phyloP scores from a whole-genome alignment of 2,329 filamentous ascomycete genomes.

The Fusarium euwallaceae region DNA sequence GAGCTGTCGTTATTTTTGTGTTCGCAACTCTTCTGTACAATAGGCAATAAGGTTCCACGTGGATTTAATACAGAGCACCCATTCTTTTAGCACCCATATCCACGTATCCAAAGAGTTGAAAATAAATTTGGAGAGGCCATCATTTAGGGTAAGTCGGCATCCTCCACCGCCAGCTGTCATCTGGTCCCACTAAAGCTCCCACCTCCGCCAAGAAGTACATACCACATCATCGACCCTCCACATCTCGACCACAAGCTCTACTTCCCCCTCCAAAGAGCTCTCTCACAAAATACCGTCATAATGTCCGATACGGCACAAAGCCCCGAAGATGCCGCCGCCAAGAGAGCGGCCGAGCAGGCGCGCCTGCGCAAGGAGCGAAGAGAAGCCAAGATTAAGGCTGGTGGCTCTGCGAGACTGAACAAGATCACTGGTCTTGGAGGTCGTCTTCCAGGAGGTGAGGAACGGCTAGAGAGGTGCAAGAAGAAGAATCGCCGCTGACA shows the following conservation, averaged over 20 bases:
- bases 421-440: slow-evolving; percentile 79
- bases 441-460: slow-evolving; percentile 52
- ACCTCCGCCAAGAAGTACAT: slow-evolving; percentile 18
- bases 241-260: slow-evolving; percentile 14
- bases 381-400: slow-evolving; percentile 82
- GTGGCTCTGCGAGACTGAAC: slow-evolving; percentile 77
- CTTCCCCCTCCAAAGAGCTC: slow-evolving; percentile 2
- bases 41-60: no score
- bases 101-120: neutral
- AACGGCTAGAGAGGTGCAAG: neutral
- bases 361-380: slow-evolving; percentile 83
- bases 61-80: neutral
- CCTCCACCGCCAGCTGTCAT: slow-evolving; percentile 30
- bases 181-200: slow-evolving; percentile 25
- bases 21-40: neutral
- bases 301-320: slow-evolving; percentile 58
- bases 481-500: neutral
- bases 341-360: slow-evolving; percentile 73
- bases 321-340: slow-evolving; percentile 61
- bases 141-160: slow-evolving; percentile 25
- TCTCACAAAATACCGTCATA: neutral
- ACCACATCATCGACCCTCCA: slow-evolving; percentile 29
- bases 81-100: neutral
- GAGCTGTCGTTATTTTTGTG: neutral
- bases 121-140: neutral